Evolutionary conservation across 2,329 filamentous ascomycete species (phyloP), one percentile per base, ranked within the genome.

Genomic region (Aureobasidium sp.): DNA sequence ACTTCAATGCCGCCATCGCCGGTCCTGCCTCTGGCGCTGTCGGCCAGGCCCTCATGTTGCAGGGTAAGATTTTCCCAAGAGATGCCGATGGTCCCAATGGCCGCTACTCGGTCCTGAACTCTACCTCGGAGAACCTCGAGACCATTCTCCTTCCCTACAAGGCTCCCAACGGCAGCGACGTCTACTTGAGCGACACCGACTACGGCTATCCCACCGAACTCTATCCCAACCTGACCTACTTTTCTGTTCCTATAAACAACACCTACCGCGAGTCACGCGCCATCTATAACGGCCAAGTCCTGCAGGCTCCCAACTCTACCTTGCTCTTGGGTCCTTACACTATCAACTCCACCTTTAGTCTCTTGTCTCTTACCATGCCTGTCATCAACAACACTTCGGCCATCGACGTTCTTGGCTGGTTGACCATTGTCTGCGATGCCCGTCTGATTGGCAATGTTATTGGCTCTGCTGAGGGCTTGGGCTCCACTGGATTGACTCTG

Each of bases 331-430:
- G 92, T 0, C 91, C 91, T 0, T 78, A 90, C 62, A 78, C 83
- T 30, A 74, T 94, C 65, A 94, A 95, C 70, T 76, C 83, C 48
- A 84, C 85, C 0, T 89, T 88, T 65, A 89, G 89, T 27, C 77
- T 97, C 11, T 72, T 96, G 13, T 96, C 91, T 2, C 78, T 96
- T 63, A 96, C 91, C 0, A 76, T 93, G 16, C 90, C 91, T 0
- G 84, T 97, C 59, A 82, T 89, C 63, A 86, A 88, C 70, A 88
- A 86, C 65, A 79, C 80, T 2, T 81, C 81, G 2, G 72, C 75
- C 45, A 76, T 76, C 3, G 85, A 88, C 64, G 83, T 93, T 0
- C 79, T 96, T 5, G 92, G 90, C 1, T 96, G 91, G 77, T 83
- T 96, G 77, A 96, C 91, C 1, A 77, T 93, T 2, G 79, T 96